Evolutionary conservation across 2,329 filamentous ascomycete genomes (phyloP), one percentile per base, ranked within the genome.

Genomic region (Colletotrichum zoysiae): DNA sequence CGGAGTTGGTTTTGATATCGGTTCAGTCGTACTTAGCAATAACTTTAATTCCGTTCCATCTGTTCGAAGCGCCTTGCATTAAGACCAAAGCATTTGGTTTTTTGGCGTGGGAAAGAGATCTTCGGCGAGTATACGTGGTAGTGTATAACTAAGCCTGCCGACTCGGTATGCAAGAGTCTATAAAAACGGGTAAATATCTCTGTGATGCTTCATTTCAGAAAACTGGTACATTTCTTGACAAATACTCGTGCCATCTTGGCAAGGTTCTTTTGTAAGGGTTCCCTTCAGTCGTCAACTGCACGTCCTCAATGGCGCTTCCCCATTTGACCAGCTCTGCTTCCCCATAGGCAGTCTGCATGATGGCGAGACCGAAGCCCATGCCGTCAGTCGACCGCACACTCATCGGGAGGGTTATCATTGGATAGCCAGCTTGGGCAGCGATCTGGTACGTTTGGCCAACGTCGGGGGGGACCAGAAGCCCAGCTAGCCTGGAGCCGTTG

Each of bases 381-480:
- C 88, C 88, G 5, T 48, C 67, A 4, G 85, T 86, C 16, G 78
- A 81, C 74, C 87, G 84, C 7, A 89, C 82, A 1, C 90, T 90
- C 0, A 86, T 90, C 0, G 92, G 92, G 1, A 95, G 78, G 0
- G 92, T 93, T 62, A 94, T 84, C 77, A 93, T 86, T 0, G 92
- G 92, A 77, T 94, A 95, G 0, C 92, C 92, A 6, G 92, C 93
- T 80, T 94, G 91, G 0, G 93, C 92, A 0, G 91, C 90, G 71
- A 93, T 88, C 80, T 93, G 89, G 73, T 89, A 89, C 5, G 88
- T 88, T 78, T 93, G 90, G 0, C 87, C 92, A 3, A 92, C 90
- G 76, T 92, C 89, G 0, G 91, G 85, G 6, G 92, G 92, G 0
- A 93, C 90, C 1, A 95, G 83, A 2, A 95, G 83, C 1, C 87